These are phyloP conservation scores for Exophiala sp. DNA, from an alignment of 2,329 filamentous ascomycete genomes.

Conservation along the genomic window DNA sequence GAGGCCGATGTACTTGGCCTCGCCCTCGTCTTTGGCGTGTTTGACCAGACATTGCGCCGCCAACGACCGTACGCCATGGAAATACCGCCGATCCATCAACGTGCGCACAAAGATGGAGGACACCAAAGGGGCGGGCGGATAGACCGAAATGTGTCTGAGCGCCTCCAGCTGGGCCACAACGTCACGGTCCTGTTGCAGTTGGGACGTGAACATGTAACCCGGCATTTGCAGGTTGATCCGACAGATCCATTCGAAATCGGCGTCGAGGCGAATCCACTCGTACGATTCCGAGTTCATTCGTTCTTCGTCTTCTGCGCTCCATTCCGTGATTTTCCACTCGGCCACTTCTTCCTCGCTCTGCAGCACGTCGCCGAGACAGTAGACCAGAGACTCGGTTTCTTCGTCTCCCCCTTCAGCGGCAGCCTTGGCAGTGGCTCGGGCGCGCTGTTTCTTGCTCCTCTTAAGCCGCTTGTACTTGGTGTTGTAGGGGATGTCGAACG, in stretches of 20 bases:
- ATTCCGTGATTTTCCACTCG: constrained; percentile 81
- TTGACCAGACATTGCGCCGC: constrained; percentile 72
- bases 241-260: constrained; percentile 95
- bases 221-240: constrained; percentile 76
- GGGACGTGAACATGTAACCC: constrained; percentile 95
- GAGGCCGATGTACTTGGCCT: constrained; percentile 69
- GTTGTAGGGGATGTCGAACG: constrained; percentile 94
- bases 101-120: constrained; percentile 87
- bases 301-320: constrained; percentile 80
- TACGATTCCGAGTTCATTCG: constrained; percentile 95
- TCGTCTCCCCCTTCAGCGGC: constrained; percentile 60
- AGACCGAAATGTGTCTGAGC: constrained; percentile 65
- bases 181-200: constrained; percentile 93
- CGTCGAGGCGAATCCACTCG: constrained; percentile 97
- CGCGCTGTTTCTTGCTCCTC: constrained; percentile 73
- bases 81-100: constrained; percentile 85
- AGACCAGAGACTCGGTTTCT: constrained; percentile 76
- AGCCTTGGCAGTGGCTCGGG: constrained; percentile 55
- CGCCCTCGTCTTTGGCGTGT: constrained; percentile 58
- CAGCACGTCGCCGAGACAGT: constrained; percentile 86
- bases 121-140: constrained; percentile 68
- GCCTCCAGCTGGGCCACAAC: constrained; percentile 78
- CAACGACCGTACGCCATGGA: constrained; percentile 82
- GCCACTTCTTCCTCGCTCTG: constrained; percentile 72
- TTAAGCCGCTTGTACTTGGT: constrained; percentile 98